These are phyloP conservation scores for Penicillium verrucosum DNA, from an alignment of 2,329 filamentous ascomycete genomes.

Conservation along the genomic window DNA sequence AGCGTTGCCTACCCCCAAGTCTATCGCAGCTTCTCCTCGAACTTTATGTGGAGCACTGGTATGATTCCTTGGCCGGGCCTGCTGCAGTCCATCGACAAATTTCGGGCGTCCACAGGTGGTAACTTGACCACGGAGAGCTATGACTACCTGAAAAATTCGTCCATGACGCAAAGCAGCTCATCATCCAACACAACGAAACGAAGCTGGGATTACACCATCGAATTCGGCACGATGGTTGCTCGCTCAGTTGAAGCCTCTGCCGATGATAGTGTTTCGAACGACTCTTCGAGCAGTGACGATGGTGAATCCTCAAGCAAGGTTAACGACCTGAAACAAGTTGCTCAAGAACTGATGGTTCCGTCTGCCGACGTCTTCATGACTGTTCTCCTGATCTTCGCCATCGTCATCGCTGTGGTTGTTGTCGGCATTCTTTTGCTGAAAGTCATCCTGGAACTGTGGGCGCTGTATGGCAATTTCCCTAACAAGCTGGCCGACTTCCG, in stretches of 20 bases:
- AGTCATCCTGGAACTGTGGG: constrained; percentile 85
- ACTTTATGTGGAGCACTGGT: constrained; percentile 89
- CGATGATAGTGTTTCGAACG: constrained; percentile 37
- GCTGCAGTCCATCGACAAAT: constrained; percentile 78
- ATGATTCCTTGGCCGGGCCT: constrained; percentile 78
- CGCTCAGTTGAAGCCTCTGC: constrained; percentile 49
- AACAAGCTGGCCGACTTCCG: constrained; percentile 77
- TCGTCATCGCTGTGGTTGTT: constrained; percentile 77
- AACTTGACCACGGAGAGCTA: constrained; percentile 81
- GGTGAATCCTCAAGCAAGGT: constrained; percentile 53
- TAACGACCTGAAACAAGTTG: constrained; percentile 74
- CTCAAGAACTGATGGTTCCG: constrained; percentile 80
- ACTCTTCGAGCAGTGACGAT: constrained; percentile 25
- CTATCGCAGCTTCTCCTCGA: constrained; percentile 85
- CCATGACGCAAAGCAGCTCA: constrained; percentile 59
- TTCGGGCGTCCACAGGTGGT: constrained; percentile 76
- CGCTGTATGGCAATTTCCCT: constrained; percentile 83
- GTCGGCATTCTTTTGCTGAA: constrained; percentile 87
- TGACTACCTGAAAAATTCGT: constrained; percentile 63
- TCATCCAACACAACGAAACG: constrained; percentile 55
- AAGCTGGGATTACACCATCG: constrained; percentile 46
- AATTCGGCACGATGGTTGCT: constrained; percentile 48
- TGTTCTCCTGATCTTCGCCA: constrained; percentile 80
- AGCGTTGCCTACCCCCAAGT: constrained; percentile 83
- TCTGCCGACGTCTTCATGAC: constrained; percentile 95